Conservation (phyloP, 352 stramenopile species). For the Halophytophthora polymorphica region DNA sequence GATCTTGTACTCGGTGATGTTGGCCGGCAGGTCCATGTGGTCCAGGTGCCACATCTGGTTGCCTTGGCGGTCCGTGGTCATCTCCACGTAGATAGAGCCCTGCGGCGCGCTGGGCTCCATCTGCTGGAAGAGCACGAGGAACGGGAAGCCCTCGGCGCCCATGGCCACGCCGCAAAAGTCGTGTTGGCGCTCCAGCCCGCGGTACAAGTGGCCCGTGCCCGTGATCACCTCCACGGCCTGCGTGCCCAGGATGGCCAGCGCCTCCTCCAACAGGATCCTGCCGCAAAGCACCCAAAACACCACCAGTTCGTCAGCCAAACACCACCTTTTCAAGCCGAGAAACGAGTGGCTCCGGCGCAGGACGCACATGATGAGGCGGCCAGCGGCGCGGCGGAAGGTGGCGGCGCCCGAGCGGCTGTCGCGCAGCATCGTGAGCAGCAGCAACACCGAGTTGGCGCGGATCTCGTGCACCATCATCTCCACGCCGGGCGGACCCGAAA, state of each 20-base stretch:
- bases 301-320: neutral
- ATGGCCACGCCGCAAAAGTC: conserved; percentile 40
- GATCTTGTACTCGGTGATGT: conserved; percentile 29
- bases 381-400: conserved; percentile 35
- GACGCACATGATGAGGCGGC: conserved; percentile 48
- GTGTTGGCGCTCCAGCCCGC: conserved; percentile 19
- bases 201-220: conserved; percentile 27
- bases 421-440: conserved; percentile 49
- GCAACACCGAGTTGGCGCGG: conserved; percentile 33
- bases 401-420: conserved; percentile 25
- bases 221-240: conserved; percentile 32
- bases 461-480: conserved; percentile 42
- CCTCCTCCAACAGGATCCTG: conserved; percentile 60
- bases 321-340: too few species aligned
- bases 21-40: conserved; percentile 31
- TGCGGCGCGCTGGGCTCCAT: conserved; percentile 38
- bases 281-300: neutral
- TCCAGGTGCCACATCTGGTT: conserved; percentile 19
- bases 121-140: conserved; percentile 48
- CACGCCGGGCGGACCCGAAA: conserved; percentile 15
- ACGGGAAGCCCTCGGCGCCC: conserved; percentile 34
- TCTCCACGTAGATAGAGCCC: conserved; percentile 31
- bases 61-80: conserved; percentile 7
- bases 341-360: too few species aligned
- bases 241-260: conserved; percentile 29